Conservation (phyloP, 1,284 basidiomycete genomes). For the Pascua guehoae region DNA sequence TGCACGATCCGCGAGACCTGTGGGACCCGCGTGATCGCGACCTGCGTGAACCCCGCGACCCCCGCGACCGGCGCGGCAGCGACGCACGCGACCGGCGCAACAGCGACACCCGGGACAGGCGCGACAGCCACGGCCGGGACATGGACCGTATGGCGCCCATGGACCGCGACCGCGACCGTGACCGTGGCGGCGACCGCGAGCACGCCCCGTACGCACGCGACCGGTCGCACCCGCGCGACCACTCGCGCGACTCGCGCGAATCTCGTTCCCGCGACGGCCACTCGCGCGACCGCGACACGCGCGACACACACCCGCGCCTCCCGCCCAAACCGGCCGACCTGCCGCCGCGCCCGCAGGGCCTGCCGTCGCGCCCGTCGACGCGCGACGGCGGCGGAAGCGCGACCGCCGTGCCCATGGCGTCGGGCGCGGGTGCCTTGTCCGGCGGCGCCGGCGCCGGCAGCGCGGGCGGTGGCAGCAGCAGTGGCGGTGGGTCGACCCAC, state of each 20-base stretch:
- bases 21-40: constrained; percentile 2
- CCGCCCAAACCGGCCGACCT: constrained; percentile 13
- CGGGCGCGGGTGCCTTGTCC: not conserved
- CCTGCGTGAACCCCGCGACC: not conserved
- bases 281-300: not conserved
- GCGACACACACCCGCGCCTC: not conserved
- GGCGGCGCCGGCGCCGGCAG: not conserved
- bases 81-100: not conserved
- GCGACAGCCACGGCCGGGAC: constrained; percentile 3
- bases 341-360: constrained; percentile 7
- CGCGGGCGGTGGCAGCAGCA: not conserved
- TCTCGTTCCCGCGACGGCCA: not conserved
- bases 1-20: not conserved
- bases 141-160: not conserved
- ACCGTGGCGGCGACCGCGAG: not conserved
- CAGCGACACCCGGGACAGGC: not conserved
- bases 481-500: not conserved
- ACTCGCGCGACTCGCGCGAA: not conserved
- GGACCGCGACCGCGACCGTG: constrained; percentile 2
- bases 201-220: not conserved
- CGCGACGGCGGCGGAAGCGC: not conserved
- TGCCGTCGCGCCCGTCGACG: constrained; percentile 5
- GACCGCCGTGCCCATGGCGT: not conserved
- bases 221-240: not conserved
- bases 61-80: not conserved